Conservation (phyloP, 2,329 filamentous ascomycete genomes). For the Ceratocystis papillata region DNA sequence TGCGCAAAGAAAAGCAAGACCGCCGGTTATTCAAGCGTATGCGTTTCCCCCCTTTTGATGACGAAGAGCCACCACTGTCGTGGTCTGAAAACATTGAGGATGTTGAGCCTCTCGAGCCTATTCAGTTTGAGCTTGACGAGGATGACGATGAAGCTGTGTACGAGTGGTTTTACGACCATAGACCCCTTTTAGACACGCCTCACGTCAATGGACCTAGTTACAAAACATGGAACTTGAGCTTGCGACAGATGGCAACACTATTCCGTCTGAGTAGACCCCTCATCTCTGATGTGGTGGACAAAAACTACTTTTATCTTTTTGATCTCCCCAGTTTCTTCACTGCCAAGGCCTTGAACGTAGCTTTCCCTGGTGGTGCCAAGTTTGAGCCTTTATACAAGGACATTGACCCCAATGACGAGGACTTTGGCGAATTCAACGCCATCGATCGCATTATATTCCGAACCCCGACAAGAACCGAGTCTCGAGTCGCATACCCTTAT, state of each 20-base stretch:
- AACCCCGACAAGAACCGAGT: constrained; percentile 87
- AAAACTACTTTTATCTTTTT: constrained; percentile 97
- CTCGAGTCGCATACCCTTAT: constrained; percentile 85
- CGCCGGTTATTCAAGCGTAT: constrained; percentile 94
- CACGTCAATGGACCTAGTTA: constrained; percentile 97
- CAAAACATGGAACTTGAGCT: constrained; percentile 82
- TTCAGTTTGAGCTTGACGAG: constrained; percentile 96
- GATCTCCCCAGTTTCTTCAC: constrained; percentile 91
- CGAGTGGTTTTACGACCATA: constrained; percentile 96
- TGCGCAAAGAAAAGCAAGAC: constrained; percentile 96
- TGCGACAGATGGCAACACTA: constrained; percentile 92
- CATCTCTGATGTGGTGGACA: constrained; percentile 82
- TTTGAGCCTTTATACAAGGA: constrained; percentile 98
- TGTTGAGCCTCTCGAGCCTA: constrained; percentile 91
- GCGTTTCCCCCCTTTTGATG: constrained; percentile 96
- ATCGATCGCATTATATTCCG: constrained; percentile 99
- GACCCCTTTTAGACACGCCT: constrained; percentile 76
- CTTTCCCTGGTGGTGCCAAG: constrained; percentile 89
- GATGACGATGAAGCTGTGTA: constrained; percentile 81
- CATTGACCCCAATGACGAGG: constrained; percentile 95
- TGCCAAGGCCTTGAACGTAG: constrained; percentile 92
- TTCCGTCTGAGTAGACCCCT: constrained; percentile 86
- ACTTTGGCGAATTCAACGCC: constrained; percentile 98
- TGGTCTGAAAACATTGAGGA: constrained; percentile 99
- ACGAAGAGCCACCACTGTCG: constrained; percentile 91